A percentile compares a stretch with the other conserved stretches of the same genome.
Evolutionary conservation across 192 early-diverging fungal species (phyloP).

Genomic region (Mortierella claussenii): DNA sequence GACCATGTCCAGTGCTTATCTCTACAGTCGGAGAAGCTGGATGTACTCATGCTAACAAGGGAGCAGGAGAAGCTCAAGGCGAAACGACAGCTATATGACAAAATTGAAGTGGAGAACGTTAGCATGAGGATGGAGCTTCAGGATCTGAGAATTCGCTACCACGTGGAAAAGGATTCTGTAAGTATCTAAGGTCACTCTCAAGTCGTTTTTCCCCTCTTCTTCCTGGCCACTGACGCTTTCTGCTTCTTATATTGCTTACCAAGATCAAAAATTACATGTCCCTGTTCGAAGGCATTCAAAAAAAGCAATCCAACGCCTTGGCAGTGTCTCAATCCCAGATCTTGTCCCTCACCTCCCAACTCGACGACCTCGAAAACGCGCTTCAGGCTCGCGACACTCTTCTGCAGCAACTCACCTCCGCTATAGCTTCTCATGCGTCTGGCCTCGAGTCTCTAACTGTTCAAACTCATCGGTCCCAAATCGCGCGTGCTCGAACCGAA

Average conservation of each 20-base stretch:
- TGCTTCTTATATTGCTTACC: too few species aligned
- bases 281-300: conserved; percentile 46
- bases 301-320: conserved; percentile 46
- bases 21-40: not conserved
- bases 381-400: conserved; percentile 26
- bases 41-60: not conserved
- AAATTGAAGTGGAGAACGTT: conserved; percentile 32
- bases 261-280: conserved; percentile 52
- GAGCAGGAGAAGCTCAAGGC: conserved; percentile 11
- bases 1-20: not conserved
- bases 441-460: conserved; percentile 17
- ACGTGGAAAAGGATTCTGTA: conserved; percentile 39
- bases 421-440: conserved; percentile 18
- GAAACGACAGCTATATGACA: too few species aligned
- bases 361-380: conserved; percentile 4
- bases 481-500: conserved; percentile 17
- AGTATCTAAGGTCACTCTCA: too few species aligned
- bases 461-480: conserved; percentile 8
- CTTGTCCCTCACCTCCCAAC: not conserved
- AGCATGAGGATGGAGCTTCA: conserved; percentile 33
- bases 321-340: conserved; percentile 41
- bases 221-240: too few species aligned
- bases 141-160: conserved; percentile 26
- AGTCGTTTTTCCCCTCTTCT: too few species aligned
- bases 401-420: conserved; percentile 7